Base-by-base conservation (phyloP, 345 rosid species). In the Eucalyptus tenuipes region DNA sequence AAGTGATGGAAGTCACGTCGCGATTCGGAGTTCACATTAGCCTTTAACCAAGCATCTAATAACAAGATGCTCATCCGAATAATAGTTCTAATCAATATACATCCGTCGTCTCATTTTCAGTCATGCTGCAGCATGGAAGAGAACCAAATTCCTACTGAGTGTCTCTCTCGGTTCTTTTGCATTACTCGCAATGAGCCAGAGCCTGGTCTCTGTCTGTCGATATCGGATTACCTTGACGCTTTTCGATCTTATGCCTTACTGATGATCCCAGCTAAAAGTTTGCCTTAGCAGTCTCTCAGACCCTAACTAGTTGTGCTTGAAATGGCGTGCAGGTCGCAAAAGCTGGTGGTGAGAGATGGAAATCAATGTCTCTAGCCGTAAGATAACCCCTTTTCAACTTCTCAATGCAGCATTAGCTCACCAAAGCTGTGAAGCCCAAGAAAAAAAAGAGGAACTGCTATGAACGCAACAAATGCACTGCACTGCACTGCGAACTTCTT, bases 341-440 rank as follows among this genome's bases (percentile, higher is more conserved):
- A 91, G 93, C 93, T 88, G 93, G 94, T 20, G 91, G 94, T 48
- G 91, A 88, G 87, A 93, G 90, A 87, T 93, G 94, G 94, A 92
- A 89, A 82, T 91, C 92, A 13, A 85, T 93, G 92, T 87, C 94
- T 79, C 87, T 68, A 22, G 45, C 90, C 61, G 93, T 92, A 90
- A 90, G 92, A 90, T n/a, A 14, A 55, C 61, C 61, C 61, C 61
- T 25, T 55, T 29, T 55, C 61, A 55, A 55, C 29, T 49, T 4
- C 25, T 55, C n/a, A 64, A 64, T n/a, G 75, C 75, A n/a, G 75
- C 37, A n/a, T n/a, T 64, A 29, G 71, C 37, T 64, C 71, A 45
- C 57, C 50, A 49, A 85, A 16, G 50, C 22, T 87, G 75, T 20
- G 49, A 29, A 53, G 31, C 79, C 79, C 8, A 16, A 57, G 37